These are phyloP conservation scores for Copromyces sp. DNA, from an alignment of 495 filamentous ascomycete genomes.

Conservation along the genomic window DNA sequence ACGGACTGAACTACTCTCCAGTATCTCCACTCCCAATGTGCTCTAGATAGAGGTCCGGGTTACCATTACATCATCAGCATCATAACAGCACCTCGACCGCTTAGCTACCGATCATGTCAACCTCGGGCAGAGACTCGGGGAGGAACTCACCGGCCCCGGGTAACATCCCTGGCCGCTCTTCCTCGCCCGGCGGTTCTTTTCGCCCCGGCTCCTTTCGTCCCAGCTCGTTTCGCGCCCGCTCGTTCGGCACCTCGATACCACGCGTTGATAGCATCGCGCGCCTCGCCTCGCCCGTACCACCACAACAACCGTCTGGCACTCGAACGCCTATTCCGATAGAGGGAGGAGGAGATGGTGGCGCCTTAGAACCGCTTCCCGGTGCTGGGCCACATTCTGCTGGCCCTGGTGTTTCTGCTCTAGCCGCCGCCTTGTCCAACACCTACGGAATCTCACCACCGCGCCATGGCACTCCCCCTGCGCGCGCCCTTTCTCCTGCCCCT, in stretches of 20 bases:
- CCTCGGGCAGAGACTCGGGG: slow-evolving; percentile 12
- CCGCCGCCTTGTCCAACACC: slow-evolving; percentile 60
- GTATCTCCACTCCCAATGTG: background rate
- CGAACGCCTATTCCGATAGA: slow-evolving; percentile 31
- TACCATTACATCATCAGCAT: background rate
- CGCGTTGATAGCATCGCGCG: slow-evolving; percentile 62
- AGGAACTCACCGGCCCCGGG: slow-evolving; percentile 25
- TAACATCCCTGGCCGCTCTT: slow-evolving; percentile 10
- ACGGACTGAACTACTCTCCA: background rate
- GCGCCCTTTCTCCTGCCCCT: slow-evolving; percentile 43
- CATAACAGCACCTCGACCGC: background rate
- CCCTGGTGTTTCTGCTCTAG: slow-evolving; percentile 66
- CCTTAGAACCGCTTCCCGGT: slow-evolving; percentile 42
- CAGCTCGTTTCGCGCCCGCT: slow-evolving; percentile 32
- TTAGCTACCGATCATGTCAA: slow-evolving; percentile 24
- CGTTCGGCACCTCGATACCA: slow-evolving; percentile 34
- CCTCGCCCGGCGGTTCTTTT: slow-evolving; percentile 28
- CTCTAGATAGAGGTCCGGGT: slow-evolving; percentile 3
- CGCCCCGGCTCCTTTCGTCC: slow-evolving; percentile 29
- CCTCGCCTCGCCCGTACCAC: slow-evolving; percentile 56
- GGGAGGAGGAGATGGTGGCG: slow-evolving; percentile 18
- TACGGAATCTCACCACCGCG: slow-evolving; percentile 50
- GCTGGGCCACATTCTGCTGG: slow-evolving; percentile 42
- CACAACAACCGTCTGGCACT: slow-evolving; percentile 29
- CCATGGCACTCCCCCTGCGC: slow-evolving; percentile 46